These are phyloP conservation scores for Coemansia sp. DNA, from an alignment of 192 early-diverging fungal species.

Conservation along the genomic window DNA sequence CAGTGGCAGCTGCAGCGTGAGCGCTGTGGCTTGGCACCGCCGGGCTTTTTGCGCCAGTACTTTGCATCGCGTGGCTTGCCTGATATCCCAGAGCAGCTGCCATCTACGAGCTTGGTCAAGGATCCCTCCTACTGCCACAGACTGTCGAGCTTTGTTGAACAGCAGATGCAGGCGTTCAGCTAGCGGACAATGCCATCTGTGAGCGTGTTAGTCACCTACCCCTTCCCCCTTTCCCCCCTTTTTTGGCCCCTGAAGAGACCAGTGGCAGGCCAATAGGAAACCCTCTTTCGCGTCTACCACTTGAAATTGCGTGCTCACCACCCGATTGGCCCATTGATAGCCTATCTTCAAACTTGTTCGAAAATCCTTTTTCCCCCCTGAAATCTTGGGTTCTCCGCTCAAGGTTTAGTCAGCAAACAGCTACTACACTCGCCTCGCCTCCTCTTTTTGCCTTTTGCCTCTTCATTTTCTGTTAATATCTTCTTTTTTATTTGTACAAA, in stretches of 20 bases:
- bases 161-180: slow-evolving; percentile 4
- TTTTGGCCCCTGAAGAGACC: neutral
- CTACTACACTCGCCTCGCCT: neutral
- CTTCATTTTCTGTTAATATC: slow-evolving; percentile 5
- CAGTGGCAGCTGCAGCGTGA: slow-evolving; percentile 53
- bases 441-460: neutral
- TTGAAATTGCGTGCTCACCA: slow-evolving; percentile 16
- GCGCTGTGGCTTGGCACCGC: slow-evolving; percentile 26
- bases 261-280: neutral
- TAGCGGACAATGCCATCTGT: neutral
- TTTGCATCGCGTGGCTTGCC: slow-evolving; percentile 28
- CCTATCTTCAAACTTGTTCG: neutral
- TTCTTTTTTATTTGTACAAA: slow-evolving; percentile 7
- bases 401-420: neutral
- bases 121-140: slow-evolving; percentile 21
- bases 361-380: neutral
- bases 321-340: neutral
- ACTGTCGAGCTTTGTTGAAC: slow-evolving; percentile 15
- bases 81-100: slow-evolving; percentile 16
- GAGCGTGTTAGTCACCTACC: neutral
- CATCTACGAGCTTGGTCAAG: slow-evolving; percentile 27
- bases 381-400: neutral
- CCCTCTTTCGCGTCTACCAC: neutral
- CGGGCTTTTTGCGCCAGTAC: slow-evolving; percentile 35
- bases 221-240: neutral